Evolutionary conservation across 176 grass and related monocot genomes (phyloP).

Genomic region (Zea luxurians): DNA sequence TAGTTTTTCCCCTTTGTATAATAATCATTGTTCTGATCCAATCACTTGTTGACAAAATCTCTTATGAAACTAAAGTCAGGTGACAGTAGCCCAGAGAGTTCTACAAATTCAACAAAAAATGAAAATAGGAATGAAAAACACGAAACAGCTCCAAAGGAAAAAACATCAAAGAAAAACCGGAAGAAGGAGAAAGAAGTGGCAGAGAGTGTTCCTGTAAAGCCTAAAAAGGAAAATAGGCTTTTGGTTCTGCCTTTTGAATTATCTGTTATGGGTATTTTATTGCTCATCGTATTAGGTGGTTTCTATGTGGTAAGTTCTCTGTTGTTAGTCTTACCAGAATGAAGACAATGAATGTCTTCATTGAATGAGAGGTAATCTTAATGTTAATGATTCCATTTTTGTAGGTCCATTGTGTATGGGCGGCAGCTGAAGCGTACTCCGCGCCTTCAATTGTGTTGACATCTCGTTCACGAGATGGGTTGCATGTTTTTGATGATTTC

Average conservation of each 20-base stretch:
- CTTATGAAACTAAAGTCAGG: slow-evolving; percentile 61
- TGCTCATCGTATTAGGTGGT: slow-evolving; percentile 80
- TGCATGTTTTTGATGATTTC: slow-evolving; percentile 99
- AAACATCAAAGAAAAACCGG: slow-evolving; percentile 76
- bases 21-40: slow-evolving; percentile 24
- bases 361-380: slow-evolving; percentile 21
- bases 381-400: slow-evolving; percentile 27
- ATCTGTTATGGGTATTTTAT: slow-evolving; percentile 72
- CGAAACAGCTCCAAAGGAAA: slow-evolving; percentile 75
- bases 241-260: slow-evolving; percentile 78
- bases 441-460: slow-evolving; percentile 98
- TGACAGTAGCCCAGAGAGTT: slow-evolving; percentile 48
- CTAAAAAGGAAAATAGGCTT: slow-evolving; percentile 71
- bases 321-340: slow-evolving; percentile 31
- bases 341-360: slow-evolving; percentile 18
- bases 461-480: slow-evolving; percentile 79
- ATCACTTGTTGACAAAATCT: slow-evolving; percentile 39
- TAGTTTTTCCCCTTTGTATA: slow-evolving; percentile 19
- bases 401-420: slow-evolving; percentile 99
- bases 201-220: slow-evolving; percentile 56
- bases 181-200: slow-evolving; percentile 81
- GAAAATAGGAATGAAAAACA: slow-evolving; percentile 61
- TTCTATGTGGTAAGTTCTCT: slow-evolving; percentile 88
- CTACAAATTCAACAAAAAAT: slow-evolving; percentile 53
- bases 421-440: slow-evolving; percentile 96